Evolutionary conservation across 192 early-diverging fungal species (phyloP).

Genomic region (Linnemannia exigua): DNA sequence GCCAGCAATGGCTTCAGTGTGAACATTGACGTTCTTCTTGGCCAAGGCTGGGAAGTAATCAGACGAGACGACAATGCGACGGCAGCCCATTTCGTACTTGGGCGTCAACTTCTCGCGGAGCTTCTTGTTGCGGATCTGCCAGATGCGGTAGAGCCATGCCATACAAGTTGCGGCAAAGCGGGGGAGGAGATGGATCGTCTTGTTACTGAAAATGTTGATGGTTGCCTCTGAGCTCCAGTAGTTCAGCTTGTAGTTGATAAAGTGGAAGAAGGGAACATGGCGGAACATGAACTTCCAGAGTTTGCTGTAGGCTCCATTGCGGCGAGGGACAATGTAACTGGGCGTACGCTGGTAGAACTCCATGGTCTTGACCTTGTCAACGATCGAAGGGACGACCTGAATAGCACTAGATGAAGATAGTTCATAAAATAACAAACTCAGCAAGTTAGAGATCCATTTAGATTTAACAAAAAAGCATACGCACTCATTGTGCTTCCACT

Average conservation of each 20-base stretch:
- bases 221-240: slow-evolving; percentile 49
- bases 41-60: slow-evolving; percentile 56
- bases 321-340: slow-evolving; percentile 58
- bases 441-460: neutral
- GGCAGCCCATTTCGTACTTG: slow-evolving; percentile 62
- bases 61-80: slow-evolving; percentile 48
- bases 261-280: slow-evolving; percentile 60
- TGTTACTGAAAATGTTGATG: slow-evolving; percentile 49
- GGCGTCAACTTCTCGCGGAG: slow-evolving; percentile 59
- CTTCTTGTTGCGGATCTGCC: slow-evolving; percentile 39
- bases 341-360: slow-evolving; percentile 66
- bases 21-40: slow-evolving; percentile 44
- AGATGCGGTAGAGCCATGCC: slow-evolving; percentile 26
- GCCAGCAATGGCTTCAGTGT: slow-evolving; percentile 35
- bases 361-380: slow-evolving; percentile 55
- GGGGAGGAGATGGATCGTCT: slow-evolving; percentile 31
- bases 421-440: too few species aligned
- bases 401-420: slow-evolving; percentile 48
- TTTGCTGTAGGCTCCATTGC: slow-evolving; percentile 45
- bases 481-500: too few species aligned
- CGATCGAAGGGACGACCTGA: slow-evolving; percentile 64
- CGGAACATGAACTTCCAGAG: slow-evolving; percentile 56
- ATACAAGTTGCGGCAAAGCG: slow-evolving; percentile 21
- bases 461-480: neutral
- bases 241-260: slow-evolving; percentile 44